These are phyloP conservation scores for Draba incana DNA, from an alignment of 345 rosid species.

Conservation along the genomic window DNA sequence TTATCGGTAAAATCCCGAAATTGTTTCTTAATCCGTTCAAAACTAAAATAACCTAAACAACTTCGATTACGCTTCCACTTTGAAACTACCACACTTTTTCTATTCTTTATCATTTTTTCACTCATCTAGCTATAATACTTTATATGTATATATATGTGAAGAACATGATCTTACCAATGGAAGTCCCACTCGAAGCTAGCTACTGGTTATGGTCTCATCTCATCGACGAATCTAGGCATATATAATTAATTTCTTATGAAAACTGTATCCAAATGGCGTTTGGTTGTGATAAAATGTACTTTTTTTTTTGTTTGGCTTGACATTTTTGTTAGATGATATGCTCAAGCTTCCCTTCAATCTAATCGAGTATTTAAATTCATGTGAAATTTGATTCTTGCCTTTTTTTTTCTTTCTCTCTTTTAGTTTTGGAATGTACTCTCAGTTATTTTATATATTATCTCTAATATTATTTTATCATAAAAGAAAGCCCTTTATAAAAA, in stretches of 20 bases:
- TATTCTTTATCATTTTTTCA: neutral
- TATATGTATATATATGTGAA: neutral
- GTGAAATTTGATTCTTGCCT: neutral
- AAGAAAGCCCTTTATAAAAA: too few relatives aligned
- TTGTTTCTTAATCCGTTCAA: neutral
- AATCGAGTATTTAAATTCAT: neutral
- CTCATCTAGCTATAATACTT: neutral
- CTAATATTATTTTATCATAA: neutral
- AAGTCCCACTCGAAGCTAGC: neutral
- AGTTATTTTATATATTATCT: neutral
- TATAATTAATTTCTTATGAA: neutral
- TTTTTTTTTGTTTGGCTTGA: conserved; percentile 30
- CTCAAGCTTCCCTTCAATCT: conserved; percentile 13
- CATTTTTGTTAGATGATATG: conserved; percentile 16
- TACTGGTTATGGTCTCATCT: neutral
- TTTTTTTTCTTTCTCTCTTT: neutral
- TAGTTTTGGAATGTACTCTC: neutral
- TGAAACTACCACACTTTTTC: neutral
- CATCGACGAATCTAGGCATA: neutral
- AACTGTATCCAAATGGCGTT: conserved; percentile 14
- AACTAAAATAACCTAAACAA: conserved; percentile 4
- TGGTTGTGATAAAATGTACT: conserved; percentile 23
- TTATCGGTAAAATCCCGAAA: conserved; percentile 11
- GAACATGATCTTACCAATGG: conserved; percentile 5
- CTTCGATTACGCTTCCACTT: conserved; percentile 26